Evolutionary conservation across 768 basidiomycete genomes (phyloP), one percentile per base, ranked within the genome.

Genomic region (Boletus rufocinnamomeus): DNA sequence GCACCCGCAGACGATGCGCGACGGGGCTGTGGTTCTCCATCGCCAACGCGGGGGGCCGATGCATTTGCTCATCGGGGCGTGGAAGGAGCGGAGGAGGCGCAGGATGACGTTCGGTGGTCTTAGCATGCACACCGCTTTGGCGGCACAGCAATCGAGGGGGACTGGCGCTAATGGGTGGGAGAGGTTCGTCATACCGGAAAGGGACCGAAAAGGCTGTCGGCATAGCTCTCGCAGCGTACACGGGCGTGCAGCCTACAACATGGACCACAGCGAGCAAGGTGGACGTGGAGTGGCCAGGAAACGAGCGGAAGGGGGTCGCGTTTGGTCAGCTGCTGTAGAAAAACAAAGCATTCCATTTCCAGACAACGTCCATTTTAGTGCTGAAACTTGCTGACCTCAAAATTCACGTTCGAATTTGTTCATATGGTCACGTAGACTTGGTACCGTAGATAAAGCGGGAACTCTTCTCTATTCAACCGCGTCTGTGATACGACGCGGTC

Each of bases 1-100:
- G 58, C 46, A 52, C 52, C 35, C 48, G 50, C 19, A 35, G 37
- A 51, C n/a, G 54, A 37, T 49, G 43, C 48, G 55, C 21, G 11
- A 34, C 38, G 21, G 54, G 67, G 70, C 70, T 67, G 60, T 71
- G 70, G n/a, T 19, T 8, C 56, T 40, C 63, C 61, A 65, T 60
- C 49, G 67, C 67, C 52, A 30, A 47, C 5, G 49, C 13, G 54
- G 52, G 52, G 61, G 25, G 52, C 49, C 52, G 47, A n/a, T 50
- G n/a, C n/a, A 27, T 58, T 52, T 32, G 44, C 30, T 59, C 49
- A 43, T 41, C 19, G 57, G 47, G 30, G 49, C 48, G 51, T 38
- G 16, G 52, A 6, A 13, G 11, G 47, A 56, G 38, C 21, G 58
- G 54, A 37, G 49, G 66, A 50, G 69, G 64, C 60, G 61, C 52